Base-by-base conservation (phyloP, 441 rosid genomes). In the Corymbia calophylla region DNA sequence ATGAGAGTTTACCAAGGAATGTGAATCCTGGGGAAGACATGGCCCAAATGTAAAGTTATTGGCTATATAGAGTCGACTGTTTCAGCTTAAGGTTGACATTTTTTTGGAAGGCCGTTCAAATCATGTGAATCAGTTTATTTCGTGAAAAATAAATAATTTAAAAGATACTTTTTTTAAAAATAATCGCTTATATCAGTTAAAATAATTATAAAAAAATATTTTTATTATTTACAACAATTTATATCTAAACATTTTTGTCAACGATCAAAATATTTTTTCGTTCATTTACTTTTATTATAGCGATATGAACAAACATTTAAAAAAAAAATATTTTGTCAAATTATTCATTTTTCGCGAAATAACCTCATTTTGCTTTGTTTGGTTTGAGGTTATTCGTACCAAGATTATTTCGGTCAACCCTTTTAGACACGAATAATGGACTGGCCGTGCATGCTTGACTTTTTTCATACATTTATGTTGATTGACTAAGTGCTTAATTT, bases 101-200 rank as follows among this genome's bases (percentile, higher is more conserved):
- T 68, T 66, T 32, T 68, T 17, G 3, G 5, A 32, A 25, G 47
- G 4, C 39, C 0, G 80, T 32, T 32, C 47, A 32, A 6, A 32
- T 18, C 9, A 18, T 4, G 25, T 1, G 0, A 2, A 66, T 66
- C 39, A 1, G 3, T 66, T n/a, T 18, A 31, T 15, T 66, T 66
- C 0, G 3, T 5, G 1, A 66, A 68, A 32, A 19, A 8, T 31
- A 2, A 66, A 31, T 31, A 0, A 66, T 66, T 8, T 68, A 0
- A 13, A 62, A 62, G 29, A 29, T 60, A 27, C 27, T 5, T n/a
- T 62, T 7, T 18, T 29, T 14, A 64, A 1, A 4, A n/a, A n/a
- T 15, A 64, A n/a, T n/a, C 0, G 17, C 4, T 31, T n/a, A 64
- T 64, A 17, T 18, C 19, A 54, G 18, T 54, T 54, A 6, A 54